Percentiles rank a stretch among this genome's conserved stretches.
Evolutionary conservation across 257 asterid genomes (phyloP).

Genomic region (Solanum lignicaule): DNA sequence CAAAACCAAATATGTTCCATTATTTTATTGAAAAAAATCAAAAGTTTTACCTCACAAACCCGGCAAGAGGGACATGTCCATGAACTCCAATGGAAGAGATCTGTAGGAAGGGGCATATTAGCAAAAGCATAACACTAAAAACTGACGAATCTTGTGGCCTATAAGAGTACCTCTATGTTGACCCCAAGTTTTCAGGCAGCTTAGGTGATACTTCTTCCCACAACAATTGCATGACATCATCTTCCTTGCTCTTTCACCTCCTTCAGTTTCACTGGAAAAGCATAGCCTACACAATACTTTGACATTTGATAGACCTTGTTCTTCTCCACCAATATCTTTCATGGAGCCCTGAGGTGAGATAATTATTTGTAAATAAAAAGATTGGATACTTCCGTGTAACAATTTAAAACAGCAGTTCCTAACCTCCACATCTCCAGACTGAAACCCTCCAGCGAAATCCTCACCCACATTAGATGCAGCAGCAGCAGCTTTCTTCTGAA

Average conservation of each 20-base stretch:
- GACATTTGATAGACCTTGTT: slow-evolving; percentile 50
- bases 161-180: slow-evolving; percentile 61
- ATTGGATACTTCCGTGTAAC: not conserved
- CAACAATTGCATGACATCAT: slow-evolving; percentile 85
- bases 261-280: slow-evolving; percentile 77
- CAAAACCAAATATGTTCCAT: not conserved
- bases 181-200: slow-evolving; percentile 86
- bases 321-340: slow-evolving; percentile 59
- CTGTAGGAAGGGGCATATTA: slow-evolving; percentile 32
- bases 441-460: slow-evolving; percentile 64
- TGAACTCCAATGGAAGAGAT: slow-evolving; percentile 98
- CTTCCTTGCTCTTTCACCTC: slow-evolving; percentile 77
- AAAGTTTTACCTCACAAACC: slow-evolving; percentile 63
- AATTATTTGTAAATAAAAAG: not conserved
- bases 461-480: slow-evolving; percentile 73
- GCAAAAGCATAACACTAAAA: not conserved
- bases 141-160: not conserved
- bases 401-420: not conserved
- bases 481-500: slow-evolving; percentile 88
- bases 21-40: slow-evolving; percentile 6
- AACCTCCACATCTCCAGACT: slow-evolving; percentile 82
- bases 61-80: slow-evolving; percentile 98
- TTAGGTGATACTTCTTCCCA: slow-evolving; percentile 81
- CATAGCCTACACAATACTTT: slow-evolving; percentile 85
- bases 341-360: slow-evolving; percentile 28